A percentile compares a stretch with the other conserved stretches of the same genome.
These are phyloP conservation scores for Saccharum spontaneum DNA, from an alignment of 176 grass and related monocot genomes.

Conservation along the genomic window DNA sequence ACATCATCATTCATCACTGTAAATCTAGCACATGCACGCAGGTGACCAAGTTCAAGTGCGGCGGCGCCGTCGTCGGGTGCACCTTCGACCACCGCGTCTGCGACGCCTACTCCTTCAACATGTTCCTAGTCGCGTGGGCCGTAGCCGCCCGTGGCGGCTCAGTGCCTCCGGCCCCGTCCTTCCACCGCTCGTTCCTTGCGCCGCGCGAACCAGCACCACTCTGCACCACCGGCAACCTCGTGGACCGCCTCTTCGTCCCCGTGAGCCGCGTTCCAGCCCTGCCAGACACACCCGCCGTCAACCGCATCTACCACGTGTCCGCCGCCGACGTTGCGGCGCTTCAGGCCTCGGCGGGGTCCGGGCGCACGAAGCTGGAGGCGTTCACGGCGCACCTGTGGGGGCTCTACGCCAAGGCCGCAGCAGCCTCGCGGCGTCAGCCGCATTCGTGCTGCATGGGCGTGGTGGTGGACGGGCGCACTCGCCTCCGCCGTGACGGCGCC, in stretches of 20 bases:
- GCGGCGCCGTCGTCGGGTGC: constrained; percentile 60
- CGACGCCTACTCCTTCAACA: constrained; percentile 88
- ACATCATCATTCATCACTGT: not conserved
- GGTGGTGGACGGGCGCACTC: constrained; percentile 60
- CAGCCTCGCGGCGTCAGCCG: not conserved
- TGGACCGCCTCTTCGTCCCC: constrained; percentile 38
- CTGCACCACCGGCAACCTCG: constrained; percentile 34
- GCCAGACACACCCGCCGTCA: constrained; percentile 4
- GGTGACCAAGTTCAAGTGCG: constrained; percentile 65
- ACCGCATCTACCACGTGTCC: constrained; percentile 59
- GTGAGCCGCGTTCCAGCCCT: constrained; percentile 24
- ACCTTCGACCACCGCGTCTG: constrained; percentile 79
- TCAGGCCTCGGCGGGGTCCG: constrained; percentile 26
- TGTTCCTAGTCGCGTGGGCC: constrained; percentile 71
- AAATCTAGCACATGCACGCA: constrained; percentile 2
- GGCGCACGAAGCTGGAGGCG: constrained; percentile 55
- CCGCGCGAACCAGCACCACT: constrained; percentile 19
- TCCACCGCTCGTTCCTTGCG: constrained; percentile 44
- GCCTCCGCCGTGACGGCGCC: constrained; percentile 25
- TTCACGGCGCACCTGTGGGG: constrained; percentile 78
- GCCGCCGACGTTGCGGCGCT: constrained; percentile 42
- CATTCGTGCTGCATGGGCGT: constrained; percentile 62
- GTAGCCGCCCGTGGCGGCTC: not conserved
- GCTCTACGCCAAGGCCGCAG: constrained; percentile 40
- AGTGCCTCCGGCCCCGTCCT: constrained; percentile 19